These are phyloP conservation scores for Pulveroboletus sp. DNA, from an alignment of 768 basidiomycete genomes.

Conservation along the genomic window DNA sequence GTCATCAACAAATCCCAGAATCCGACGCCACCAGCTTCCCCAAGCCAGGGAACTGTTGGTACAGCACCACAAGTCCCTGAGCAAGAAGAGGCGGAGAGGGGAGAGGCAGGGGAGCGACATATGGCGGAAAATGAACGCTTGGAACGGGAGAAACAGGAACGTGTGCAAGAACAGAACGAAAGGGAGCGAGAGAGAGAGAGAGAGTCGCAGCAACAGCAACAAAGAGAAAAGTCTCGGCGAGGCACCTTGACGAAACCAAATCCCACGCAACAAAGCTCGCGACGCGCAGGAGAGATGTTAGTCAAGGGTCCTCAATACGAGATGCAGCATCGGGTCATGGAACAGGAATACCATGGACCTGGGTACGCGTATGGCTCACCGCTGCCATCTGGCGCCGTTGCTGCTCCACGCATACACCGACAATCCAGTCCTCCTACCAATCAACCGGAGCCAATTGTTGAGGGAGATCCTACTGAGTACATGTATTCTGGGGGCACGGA, in stretches of 20 bases:
- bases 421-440: slow-evolving; percentile 26
- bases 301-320: slow-evolving; percentile 90
- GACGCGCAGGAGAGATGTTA: slow-evolving; percentile 80
- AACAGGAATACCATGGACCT: slow-evolving; percentile 71
- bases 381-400: slow-evolving; percentile 19
- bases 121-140: slow-evolving; percentile 40
- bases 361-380: slow-evolving; percentile 25
- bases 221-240: slow-evolving; percentile 37
- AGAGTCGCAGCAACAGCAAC: slow-evolving; percentile 34
- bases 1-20: slow-evolving; percentile 91
- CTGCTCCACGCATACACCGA: slow-evolving; percentile 23
- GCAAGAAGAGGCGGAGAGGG: slow-evolving; percentile 36
- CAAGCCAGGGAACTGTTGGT: slow-evolving; percentile 29
- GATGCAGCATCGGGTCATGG: slow-evolving; percentile 90
- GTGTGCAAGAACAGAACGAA: slow-evolving; percentile 48
- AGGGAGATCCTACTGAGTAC: slow-evolving; percentile 29
- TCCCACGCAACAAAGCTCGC: slow-evolving; percentile 44
- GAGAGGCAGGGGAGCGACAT: slow-evolving; percentile 40
- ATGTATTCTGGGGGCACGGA: slow-evolving; percentile 30
- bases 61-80: slow-evolving; percentile 29
- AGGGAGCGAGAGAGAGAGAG: slow-evolving; percentile 21
- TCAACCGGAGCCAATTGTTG: slow-evolving; percentile 27
- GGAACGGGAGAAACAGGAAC: slow-evolving; percentile 57
- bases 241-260: slow-evolving; percentile 69
- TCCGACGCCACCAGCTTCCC: slow-evolving; percentile 35